A percentile compares a stretch with the other conserved stretches of the same genome.
phyloP scores from a whole-genome alignment of 2,329 filamentous ascomycete species.

The Byssochlamys sp. region DNA sequence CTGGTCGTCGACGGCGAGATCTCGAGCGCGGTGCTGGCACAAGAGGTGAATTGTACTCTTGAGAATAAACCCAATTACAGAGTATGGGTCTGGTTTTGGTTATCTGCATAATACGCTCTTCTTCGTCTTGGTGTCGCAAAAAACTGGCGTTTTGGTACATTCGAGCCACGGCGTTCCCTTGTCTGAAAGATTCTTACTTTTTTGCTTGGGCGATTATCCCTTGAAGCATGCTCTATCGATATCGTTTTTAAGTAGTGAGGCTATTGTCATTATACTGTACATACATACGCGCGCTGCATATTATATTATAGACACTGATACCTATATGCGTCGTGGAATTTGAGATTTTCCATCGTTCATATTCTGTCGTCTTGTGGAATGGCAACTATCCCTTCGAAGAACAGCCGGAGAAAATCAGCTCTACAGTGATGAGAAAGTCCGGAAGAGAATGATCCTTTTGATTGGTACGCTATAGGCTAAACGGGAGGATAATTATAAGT shows the following conservation, averaged over 20 bases:
- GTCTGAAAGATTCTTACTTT: background rate
- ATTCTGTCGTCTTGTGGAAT: background rate
- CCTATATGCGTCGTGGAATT: background rate
- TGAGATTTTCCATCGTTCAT: background rate
- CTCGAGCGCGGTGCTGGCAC: constrained; percentile 25
- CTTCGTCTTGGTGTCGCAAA: background rate
- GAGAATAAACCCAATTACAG: constrained; percentile 2
- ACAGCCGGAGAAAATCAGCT: background rate
- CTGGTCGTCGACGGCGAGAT: constrained; percentile 21
- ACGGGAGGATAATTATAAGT: background rate
- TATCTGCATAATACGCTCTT: background rate
- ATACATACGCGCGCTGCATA: background rate
- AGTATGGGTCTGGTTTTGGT: background rate
- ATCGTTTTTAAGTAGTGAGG: background rate
- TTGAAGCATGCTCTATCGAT: background rate
- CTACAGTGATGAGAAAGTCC: background rate
- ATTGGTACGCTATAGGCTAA: constrained; percentile 1
- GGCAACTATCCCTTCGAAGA: background rate
- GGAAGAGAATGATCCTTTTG: background rate
- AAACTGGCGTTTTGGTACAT: background rate
- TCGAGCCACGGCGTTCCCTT: background rate
- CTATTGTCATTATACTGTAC: background rate
- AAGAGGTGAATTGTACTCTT: constrained; percentile 29
- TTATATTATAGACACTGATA: background rate
- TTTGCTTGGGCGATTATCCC: background rate